Base-by-base conservation (phyloP, 345 rosid species). In the Rhizophora mangle region DNA sequence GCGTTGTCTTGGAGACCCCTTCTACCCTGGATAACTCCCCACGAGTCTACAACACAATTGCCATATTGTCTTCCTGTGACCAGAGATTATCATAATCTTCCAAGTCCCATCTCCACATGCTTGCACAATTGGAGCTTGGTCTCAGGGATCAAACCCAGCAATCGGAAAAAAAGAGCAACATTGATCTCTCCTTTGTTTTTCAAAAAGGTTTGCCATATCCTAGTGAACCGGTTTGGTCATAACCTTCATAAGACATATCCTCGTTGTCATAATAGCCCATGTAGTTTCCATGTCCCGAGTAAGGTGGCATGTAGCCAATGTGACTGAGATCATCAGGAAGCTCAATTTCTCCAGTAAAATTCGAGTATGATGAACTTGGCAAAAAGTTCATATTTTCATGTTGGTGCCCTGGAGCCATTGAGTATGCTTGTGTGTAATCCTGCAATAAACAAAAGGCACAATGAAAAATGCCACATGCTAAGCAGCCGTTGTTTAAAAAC, bases 341-440 rank as follows among this genome's bases (percentile, higher is more conserved):
- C 72, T 86, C 87, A 46, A 77, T 72, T 64, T 83, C 92, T 69
- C 86, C 83, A 0, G 71, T 82, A 20, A 86, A 80, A 68, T 87
- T 85, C 4, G 85, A 80, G 81, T 72, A 81, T 0, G 88, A 80
- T 59, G 90, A 82, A 64, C 80, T 72, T 1, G 82, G 72, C 8
- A 87, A 90, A 78, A 87, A 78, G 8, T 87, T 86, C 63, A 27
- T 68, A 31, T 75, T 82, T 30, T 83, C 81, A 1, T 80, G 74
- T 68, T 74, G 79, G 70, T 75, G 89, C 85, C 88, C 81, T 9
- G 75, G 63, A 54, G 71, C 62, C 79, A 64, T 64, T 58, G 88
- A 79, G 56, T 81, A 79, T 26, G 60, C 68, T 72, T 84, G 90
- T 18, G 81, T 75, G 56, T 71, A 75, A 52, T 78, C 89, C 94